Conservation (phyloP, 2,329 filamentous ascomycete species). For the Exophiala xenobiotica region DNA sequence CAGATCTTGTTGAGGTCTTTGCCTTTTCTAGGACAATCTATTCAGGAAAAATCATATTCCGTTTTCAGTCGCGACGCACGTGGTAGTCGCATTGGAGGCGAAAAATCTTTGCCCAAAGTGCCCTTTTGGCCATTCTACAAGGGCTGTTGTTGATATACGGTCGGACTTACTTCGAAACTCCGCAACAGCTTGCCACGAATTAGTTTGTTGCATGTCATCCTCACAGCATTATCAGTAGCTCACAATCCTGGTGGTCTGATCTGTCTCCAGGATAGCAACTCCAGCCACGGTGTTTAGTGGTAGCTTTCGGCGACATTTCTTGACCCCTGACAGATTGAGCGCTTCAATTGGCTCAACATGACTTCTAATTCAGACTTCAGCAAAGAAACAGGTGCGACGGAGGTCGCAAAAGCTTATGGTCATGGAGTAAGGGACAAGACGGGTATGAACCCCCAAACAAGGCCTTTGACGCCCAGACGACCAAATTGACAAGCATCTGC, state of each 20-base stretch:
- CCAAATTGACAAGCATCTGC: constrained; percentile 2
- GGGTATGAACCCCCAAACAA: constrained; percentile 1
- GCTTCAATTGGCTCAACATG: constrained; percentile 10
- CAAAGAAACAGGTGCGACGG: constrained; percentile 16
- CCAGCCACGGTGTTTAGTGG: too few relatives aligned
- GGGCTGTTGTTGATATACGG: too few relatives aligned
- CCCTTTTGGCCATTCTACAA: neutral
- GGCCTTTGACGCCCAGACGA: constrained; percentile 36
- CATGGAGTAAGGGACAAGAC: constrained; percentile 31
- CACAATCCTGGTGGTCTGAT: neutral
- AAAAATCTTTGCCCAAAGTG: neutral
- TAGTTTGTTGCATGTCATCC: neutral
- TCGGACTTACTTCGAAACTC: too few relatives aligned
- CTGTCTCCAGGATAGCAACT: neutral
- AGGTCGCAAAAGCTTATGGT: constrained; percentile 29
- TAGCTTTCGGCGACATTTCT: too few relatives aligned
- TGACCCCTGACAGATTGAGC: too few relatives aligned
- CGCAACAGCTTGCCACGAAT: too few relatives aligned
- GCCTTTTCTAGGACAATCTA: neutral
- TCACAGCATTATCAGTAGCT: neutral
- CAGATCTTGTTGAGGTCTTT: neutral
- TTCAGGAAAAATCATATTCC: too few relatives aligned
- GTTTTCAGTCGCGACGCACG: neutral
- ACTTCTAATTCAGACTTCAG: constrained; percentile 15
- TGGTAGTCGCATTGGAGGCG: neutral